These are phyloP conservation scores for Talaromyces islandicus DNA, from an alignment of 2,329 filamentous ascomycete species.

Conservation along the genomic window DNA sequence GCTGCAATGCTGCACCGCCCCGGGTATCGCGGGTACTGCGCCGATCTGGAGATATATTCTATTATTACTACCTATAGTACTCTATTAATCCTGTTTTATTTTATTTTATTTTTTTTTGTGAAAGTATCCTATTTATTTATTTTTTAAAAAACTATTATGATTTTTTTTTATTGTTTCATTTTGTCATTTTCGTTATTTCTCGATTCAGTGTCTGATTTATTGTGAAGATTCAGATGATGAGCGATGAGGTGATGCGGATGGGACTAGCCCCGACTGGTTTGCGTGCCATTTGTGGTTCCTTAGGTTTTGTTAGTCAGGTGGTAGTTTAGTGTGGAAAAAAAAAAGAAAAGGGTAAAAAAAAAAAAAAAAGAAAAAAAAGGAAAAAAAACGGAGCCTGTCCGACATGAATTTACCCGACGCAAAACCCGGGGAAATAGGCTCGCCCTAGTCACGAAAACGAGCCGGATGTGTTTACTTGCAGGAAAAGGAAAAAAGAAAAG, in stretches of 20 bases:
- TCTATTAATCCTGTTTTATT: too few relatives aligned
- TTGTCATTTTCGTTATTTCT: too few relatives aligned
- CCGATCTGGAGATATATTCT: not conserved
- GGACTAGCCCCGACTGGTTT: not conserved
- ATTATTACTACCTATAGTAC: too few relatives aligned
- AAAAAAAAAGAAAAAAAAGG: not conserved
- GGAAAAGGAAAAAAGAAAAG: not conserved
- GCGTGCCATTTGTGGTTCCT: not conserved
- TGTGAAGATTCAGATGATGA: not conserved
- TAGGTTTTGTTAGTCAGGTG: too few relatives aligned
- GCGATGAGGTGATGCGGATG: not conserved
- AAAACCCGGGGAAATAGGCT: not conserved
- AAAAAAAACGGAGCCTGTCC: not conserved
- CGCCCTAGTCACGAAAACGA: not conserved
- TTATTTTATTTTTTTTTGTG: too few relatives aligned
- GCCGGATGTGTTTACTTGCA: not conserved
- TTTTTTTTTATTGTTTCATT: too few relatives aligned
- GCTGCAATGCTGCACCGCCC: not conserved
- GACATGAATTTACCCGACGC: not conserved
- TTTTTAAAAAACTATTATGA: too few relatives aligned
- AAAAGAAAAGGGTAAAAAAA: not conserved
- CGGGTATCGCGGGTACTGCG: conserved; percentile 12
- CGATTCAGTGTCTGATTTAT: too few relatives aligned
- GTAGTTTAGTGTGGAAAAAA: too few relatives aligned
- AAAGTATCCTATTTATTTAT: too few relatives aligned